phyloP scores from a whole-genome alignment of 306 rosid genomes.

The Heteromeles arbutifolia region DNA sequence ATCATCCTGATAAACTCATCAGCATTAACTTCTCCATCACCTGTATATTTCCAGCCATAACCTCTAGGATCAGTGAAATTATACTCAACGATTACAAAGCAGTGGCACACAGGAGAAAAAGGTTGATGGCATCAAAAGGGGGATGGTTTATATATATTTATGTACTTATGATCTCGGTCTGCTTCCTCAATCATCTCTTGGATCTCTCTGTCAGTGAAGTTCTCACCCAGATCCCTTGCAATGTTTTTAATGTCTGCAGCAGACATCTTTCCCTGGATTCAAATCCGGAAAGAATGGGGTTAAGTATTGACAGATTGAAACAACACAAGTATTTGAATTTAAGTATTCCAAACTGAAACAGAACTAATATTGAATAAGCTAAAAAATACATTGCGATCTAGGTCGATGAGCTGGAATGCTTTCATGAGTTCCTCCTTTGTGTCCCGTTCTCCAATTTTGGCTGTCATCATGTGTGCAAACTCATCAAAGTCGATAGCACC shows the following conservation, averaged over 20 bases:
- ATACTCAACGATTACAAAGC: not conserved
- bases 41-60: constrained; percentile 30
- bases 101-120: not conserved
- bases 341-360: not conserved
- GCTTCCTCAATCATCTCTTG: constrained; percentile 73
- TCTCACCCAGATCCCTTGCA: constrained; percentile 64
- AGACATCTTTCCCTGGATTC: constrained; percentile 83
- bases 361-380: not conserved
- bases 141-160: not conserved
- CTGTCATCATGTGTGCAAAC: constrained; percentile 92
- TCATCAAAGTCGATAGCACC: constrained; percentile 94
- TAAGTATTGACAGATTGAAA: not conserved
- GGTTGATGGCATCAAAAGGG: not conserved
- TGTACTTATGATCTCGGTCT: constrained; percentile 53
- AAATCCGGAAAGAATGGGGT: constrained; percentile 2
- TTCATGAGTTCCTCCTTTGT: constrained; percentile 88
- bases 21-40: constrained; percentile 53
- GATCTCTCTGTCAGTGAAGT: constrained; percentile 53
- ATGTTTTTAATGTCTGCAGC: constrained; percentile 60
- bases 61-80: not conserved
- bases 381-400: constrained; percentile 57
- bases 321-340: not conserved
- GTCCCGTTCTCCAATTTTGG: constrained; percentile 96
- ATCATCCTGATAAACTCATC: constrained; percentile 66
- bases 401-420: constrained; percentile 80